phyloP scores from a whole-genome alignment of 805 yeast species.

The Ogataea saltuana region DNA sequence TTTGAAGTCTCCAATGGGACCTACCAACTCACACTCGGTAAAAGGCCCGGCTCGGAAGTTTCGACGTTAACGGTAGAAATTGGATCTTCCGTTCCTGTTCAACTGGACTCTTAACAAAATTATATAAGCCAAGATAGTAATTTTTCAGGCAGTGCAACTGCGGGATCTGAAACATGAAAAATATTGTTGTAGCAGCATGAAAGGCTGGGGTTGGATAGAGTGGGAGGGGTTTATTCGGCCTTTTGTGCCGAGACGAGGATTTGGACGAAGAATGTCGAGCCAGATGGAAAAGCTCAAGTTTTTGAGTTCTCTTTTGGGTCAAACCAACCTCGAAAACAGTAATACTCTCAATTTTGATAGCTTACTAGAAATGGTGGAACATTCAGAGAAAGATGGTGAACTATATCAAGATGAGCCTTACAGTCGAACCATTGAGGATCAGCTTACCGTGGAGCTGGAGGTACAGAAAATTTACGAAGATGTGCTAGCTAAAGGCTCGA shows the following conservation, averaged over 20 bases:
- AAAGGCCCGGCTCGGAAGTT: no score
- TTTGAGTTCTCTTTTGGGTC: constrained; percentile 4
- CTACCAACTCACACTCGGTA: no score
- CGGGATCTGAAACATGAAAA: neutral
- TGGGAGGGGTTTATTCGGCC: no score
- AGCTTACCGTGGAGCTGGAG: constrained; percentile 40
- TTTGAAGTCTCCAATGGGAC: no score
- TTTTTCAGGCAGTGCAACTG: constrained; percentile 1
- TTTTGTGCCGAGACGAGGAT: no score
- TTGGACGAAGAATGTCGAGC: constrained; percentile 9
- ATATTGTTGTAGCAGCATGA: neutral
- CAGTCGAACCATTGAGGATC: constrained; percentile 41
- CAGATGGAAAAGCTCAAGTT: constrained; percentile 7
- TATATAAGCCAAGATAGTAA: neutral
- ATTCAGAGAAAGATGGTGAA: constrained; percentile 14
- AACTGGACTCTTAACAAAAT: neutral
- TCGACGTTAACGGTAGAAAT: no score
- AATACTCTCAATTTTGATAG: constrained; percentile 26
- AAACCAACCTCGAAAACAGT: neutral
- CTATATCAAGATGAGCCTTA: constrained; percentile 21
- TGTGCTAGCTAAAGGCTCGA: constrained; percentile 32
- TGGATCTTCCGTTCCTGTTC: neutral
- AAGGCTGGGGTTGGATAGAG: neutral
- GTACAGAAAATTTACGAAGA: constrained; percentile 36
- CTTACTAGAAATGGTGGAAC: constrained; percentile 27